These are phyloP conservation scores for Mimosa pudica DNA, from an alignment of 306 rosid genomes.

Conservation along the genomic window DNA sequence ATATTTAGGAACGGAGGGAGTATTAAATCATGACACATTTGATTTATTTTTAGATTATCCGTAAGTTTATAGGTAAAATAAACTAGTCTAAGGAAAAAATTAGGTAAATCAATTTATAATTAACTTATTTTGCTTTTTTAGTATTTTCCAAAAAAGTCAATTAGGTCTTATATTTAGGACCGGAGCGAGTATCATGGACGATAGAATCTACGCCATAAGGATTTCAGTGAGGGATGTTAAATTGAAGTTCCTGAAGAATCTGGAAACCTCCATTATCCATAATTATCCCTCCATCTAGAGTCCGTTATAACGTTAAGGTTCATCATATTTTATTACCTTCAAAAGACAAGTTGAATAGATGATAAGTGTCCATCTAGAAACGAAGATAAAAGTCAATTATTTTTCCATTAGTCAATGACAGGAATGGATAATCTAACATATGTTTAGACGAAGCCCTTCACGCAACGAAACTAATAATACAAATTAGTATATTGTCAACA, in stretches of 20 bases:
- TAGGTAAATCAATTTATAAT: too few relatives aligned
- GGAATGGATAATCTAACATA: conserved; percentile 9
- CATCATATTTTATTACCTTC: neutral
- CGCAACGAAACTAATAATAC: neutral
- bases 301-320: neutral
- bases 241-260: neutral
- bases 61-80: too few relatives aligned
- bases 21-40: too few relatives aligned
- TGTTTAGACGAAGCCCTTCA: neutral
- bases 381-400: conserved; percentile 23
- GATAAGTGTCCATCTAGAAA: conserved; percentile 27
- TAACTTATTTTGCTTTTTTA: too few relatives aligned
- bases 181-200: too few relatives aligned
- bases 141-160: too few relatives aligned
- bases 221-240: neutral
- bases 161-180: too few relatives aligned
- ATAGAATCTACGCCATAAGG: neutral
- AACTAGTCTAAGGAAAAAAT: too few relatives aligned
- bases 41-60: too few relatives aligned
- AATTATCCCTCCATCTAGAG: neutral
- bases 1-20: too few relatives aligned
- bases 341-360: neutral
- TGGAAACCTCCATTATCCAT: neutral
- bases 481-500: neutral
- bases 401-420: conserved; percentile 26